Evolutionary conservation across 345 rosid species (phyloP).

Genomic region (Heritiera littoralis): DNA sequence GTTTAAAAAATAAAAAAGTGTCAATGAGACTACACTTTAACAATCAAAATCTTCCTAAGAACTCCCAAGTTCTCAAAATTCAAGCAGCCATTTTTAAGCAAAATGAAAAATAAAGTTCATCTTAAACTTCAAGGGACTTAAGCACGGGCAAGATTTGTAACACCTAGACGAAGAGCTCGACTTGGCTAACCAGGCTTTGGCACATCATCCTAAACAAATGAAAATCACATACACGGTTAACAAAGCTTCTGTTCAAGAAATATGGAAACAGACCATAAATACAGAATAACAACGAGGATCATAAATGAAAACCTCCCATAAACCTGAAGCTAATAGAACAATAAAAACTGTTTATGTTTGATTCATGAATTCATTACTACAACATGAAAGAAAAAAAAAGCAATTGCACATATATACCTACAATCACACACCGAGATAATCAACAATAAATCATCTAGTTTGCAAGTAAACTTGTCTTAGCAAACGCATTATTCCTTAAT

Average conservation of each 20-base stretch:
- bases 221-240: background rate
- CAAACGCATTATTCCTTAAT: background rate
- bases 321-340: background rate
- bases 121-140: constrained; percentile 5
- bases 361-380: background rate
- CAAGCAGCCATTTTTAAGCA: too few species aligned
- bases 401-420: background rate
- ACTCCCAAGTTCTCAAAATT: too few species aligned
- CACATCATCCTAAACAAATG: constrained; percentile 45
- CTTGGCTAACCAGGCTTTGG: constrained; percentile 61
- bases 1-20: too few species aligned
- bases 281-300: background rate
- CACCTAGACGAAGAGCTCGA: constrained; percentile 61
- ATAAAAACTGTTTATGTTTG: background rate
- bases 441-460: background rate
- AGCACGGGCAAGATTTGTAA: constrained; percentile 46
- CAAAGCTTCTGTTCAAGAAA: background rate
- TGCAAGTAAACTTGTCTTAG: background rate
- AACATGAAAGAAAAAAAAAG: background rate
- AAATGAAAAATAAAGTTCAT: background rate
- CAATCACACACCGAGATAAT: background rate
- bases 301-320: too few species aligned
- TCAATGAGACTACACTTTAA: too few species aligned
- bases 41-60: too few species aligned
- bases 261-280: background rate